A percentile compares a stretch with the other conserved stretches of the same genome.
These are phyloP conservation scores for Pogostemon cablin DNA, from an alignment of 257 asterid genomes.

Conservation along the genomic window DNA sequence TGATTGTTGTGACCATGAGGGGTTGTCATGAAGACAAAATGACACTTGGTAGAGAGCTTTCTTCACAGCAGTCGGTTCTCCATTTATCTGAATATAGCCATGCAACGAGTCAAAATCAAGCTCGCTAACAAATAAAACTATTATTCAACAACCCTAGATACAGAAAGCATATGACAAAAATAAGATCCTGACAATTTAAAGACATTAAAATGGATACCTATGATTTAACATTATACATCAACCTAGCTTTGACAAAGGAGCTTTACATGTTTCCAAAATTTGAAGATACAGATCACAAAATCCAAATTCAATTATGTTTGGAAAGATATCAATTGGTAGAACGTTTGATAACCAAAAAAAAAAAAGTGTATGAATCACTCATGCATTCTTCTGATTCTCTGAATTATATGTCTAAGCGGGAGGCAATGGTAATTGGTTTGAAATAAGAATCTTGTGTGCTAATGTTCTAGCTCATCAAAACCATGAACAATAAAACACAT, in stretches of 20 bases:
- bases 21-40: slow-evolving; percentile 70
- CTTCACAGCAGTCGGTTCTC: slow-evolving; percentile 63
- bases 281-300: too few relatives aligned
- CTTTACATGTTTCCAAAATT: too few relatives aligned
- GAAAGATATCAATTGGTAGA: too few relatives aligned
- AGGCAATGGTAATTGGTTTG: not conserved
- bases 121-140: slow-evolving; percentile 4
- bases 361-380: too few relatives aligned
- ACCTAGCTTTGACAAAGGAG: too few relatives aligned
- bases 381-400: too few relatives aligned
- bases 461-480: slow-evolving; percentile 10
- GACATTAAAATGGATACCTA: not conserved
- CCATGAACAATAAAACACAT: not conserved
- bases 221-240: not conserved
- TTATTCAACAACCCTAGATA: slow-evolving; percentile 22
- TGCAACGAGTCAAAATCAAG: slow-evolving; percentile 22
- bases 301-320: too few relatives aligned
- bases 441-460: slow-evolving; percentile 6
- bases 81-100: slow-evolving; percentile 59
- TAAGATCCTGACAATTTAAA: slow-evolving; percentile 20
- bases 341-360: too few relatives aligned
- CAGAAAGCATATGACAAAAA: not conserved
- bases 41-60: slow-evolving; percentile 80
- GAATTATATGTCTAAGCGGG: too few relatives aligned
- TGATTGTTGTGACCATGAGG: slow-evolving; percentile 80